Conservation (phyloP, 192 early-diverging fungal genomes). For the Coemansia erecta region DNA sequence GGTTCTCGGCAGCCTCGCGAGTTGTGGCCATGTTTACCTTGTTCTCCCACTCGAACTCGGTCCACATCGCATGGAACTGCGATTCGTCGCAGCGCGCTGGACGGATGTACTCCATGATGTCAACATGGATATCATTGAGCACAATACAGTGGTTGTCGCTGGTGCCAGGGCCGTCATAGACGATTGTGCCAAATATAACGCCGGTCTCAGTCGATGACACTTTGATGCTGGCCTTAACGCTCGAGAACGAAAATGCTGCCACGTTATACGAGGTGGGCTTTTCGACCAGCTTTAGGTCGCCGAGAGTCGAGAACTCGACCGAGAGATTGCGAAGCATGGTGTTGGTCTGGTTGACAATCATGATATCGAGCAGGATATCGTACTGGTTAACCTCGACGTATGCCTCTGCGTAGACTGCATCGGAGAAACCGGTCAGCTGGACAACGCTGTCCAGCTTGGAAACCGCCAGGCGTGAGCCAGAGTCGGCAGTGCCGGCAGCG, state of each 20-base stretch:
- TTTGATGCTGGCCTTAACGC: constrained; percentile 97
- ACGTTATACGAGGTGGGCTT: constrained; percentile 83
- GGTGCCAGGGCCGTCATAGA: constrained; percentile 94
- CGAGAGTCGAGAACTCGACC: constrained; percentile 98
- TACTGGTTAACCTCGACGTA: constrained; percentile 97
- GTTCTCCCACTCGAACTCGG: constrained; percentile 99
- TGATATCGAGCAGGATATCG: constrained; percentile 93
- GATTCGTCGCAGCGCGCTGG: constrained; percentile 86
- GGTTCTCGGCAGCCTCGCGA: constrained; percentile 60
- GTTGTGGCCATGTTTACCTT: constrained; percentile 97
- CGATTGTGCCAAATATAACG: constrained; percentile 97
- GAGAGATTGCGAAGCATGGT: constrained; percentile 95
- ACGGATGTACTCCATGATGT: constrained; percentile 99
- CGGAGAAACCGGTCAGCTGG: constrained; percentile 96
- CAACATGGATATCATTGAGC: constrained; percentile 96
- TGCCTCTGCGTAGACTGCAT: constrained; percentile 98
- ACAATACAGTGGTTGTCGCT: constrained; percentile 89
- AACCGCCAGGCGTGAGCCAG: constrained; percentile 66
- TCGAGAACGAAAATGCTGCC: constrained; percentile 90
- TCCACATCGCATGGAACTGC: constrained; percentile 98
- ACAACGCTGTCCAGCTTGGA: constrained; percentile 94
- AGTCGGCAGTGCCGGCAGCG: constrained; percentile 72
- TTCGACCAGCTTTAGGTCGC: constrained; percentile 97
- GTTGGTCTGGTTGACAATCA: constrained; percentile 95
- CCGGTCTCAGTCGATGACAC: constrained; percentile 98